Evolutionary conservation across 2,329 filamentous ascomycete genomes (phyloP).

Genomic region (Colletotrichum tropicale): DNA sequence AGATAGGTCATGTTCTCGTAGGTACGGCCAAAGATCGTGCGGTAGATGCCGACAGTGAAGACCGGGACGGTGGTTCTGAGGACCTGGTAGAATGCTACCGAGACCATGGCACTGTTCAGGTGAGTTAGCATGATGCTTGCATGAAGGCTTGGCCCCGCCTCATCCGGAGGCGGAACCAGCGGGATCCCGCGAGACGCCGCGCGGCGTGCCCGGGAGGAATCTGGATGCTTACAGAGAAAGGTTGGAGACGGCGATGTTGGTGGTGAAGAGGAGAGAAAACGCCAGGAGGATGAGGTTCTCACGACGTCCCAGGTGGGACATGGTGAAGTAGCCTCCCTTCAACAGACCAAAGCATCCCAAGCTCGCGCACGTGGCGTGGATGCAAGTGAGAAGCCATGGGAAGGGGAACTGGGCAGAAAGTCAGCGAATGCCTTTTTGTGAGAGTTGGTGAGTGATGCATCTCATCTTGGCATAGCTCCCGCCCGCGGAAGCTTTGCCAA

Average conservation of each 20-base stretch:
- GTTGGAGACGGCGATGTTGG: conserved; percentile 70
- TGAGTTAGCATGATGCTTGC: conserved; percentile 1
- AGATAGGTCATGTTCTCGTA: conserved; percentile 63
- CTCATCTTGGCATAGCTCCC: background rate
- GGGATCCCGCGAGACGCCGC: background rate
- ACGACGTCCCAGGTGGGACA: conserved; percentile 54
- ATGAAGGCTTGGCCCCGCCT: background rate
- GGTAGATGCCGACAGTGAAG: conserved; percentile 67
- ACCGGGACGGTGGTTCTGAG: conserved; percentile 66
- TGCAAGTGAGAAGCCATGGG: conserved; percentile 64
- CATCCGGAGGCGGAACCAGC: background rate
- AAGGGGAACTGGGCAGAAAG: conserved; percentile 52
- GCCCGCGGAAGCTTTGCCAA: background rate
- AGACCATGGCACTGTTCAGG: conserved; percentile 52
- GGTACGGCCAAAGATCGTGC: conserved; percentile 56
- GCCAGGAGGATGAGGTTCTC: conserved; percentile 61
- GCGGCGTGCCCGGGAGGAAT: background rate
- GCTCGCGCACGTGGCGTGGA: conserved; percentile 62
- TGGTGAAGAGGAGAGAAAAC: conserved; percentile 66
- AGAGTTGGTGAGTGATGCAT: background rate
- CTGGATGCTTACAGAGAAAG: conserved; percentile 54
- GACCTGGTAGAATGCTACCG: conserved; percentile 70
- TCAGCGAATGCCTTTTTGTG: conserved; percentile 1
- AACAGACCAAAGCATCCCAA: conserved; percentile 60
- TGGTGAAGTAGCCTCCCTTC: conserved; percentile 54